Evolutionary conservation across 1,284 basidiomycete genomes (phyloP), one percentile per base, ranked within the genome.

Genomic region (Exobasidium rhododendri): DNA sequence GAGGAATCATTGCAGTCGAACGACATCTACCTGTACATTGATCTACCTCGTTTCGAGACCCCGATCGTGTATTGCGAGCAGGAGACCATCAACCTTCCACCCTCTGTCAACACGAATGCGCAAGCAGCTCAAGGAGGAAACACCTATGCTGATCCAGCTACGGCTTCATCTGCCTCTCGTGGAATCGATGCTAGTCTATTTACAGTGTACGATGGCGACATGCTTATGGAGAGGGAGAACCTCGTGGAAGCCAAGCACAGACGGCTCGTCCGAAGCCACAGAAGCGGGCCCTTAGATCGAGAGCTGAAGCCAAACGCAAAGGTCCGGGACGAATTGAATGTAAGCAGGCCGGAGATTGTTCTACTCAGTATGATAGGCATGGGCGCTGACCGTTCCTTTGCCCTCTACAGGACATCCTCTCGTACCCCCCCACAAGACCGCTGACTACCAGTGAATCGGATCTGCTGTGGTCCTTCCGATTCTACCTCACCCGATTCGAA

Each of bases 171-270:
- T n/a, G 29, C 20, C 26, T 50, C 46, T 10, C 26, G 85, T 3
- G 74, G 82, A 73, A 31, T 81, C 82, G 24, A 83, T 13, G 84
- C 88, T 57, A 81, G 85, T 5, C 56, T 79, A 76, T 97, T 94
- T 89, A 86, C 87, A n/a, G 85, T 97, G 26, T 85, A 91, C 49
- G 96, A 99, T 72, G 93, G 94, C 1, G 94, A 98, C 65, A 84
- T 92, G 71, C 85, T 84, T 4, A 47, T 51, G 45, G 60, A 51
- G 51, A 86, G 88, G 61, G 92, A 97, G 71, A 98, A 98, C 75
- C 92, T 94, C 0, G 92, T 97, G 0, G 96, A 99, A 79, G 91
- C 94, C 74, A 99, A 99, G 77, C 93, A 97, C 76, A 87, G 94
- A 35, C 86, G 94, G 7, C 85, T 98, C 0, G 90, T 97, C 59